Evolutionary conservation across 2,329 filamentous ascomycete species (phyloP), one percentile per base, ranked within the genome.

Genomic region (Aspergillus clavatus): DNA sequence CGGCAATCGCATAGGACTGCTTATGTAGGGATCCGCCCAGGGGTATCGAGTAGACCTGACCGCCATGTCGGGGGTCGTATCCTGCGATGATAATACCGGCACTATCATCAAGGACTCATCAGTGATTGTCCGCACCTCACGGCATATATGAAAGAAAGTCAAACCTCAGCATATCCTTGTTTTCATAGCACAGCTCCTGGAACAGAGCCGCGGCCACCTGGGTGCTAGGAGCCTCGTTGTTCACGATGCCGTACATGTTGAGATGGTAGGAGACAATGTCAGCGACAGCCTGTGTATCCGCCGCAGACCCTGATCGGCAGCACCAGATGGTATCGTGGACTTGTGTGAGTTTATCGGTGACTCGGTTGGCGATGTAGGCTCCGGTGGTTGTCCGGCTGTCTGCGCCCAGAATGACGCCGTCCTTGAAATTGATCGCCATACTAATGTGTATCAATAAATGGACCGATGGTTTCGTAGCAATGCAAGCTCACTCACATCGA

Each of bases 291-390:
- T 98, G 93, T 48, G 93, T 98, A 67, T 98, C 93, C 57, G 93
- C 93, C 24, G 93, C 93, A 21, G 93, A 98, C 41, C 93, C 93
- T 50, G 93, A 97, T 63, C 93, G 86, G 76, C 93, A 98, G 77
- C 93, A 98, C 93, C 93, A 98, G 72, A 98, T 97, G 48, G 91
- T 97, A 72, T 98, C 93, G 74, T 95, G 87, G 50, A 98, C 91
- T 77, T 90, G 87, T 62, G 93, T 98, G 68, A 98, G 83, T 79
- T 98, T 98, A 80, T 98, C 93, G 54, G 93, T 98, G 56, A 98
- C 93, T 78, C 93, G 86, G 73, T 98, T 98, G 61, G 93, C 93
- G 66, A 98, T 97, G 79, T 97, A 98, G 60, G 91, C 84, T 62
- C 93, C 93, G 44, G 91, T 98, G 38, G 93, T 98, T 56, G 93